Base-by-base conservation (phyloP, 2,329 filamentous ascomycete genomes). In the Ramularia endophylla region DNA sequence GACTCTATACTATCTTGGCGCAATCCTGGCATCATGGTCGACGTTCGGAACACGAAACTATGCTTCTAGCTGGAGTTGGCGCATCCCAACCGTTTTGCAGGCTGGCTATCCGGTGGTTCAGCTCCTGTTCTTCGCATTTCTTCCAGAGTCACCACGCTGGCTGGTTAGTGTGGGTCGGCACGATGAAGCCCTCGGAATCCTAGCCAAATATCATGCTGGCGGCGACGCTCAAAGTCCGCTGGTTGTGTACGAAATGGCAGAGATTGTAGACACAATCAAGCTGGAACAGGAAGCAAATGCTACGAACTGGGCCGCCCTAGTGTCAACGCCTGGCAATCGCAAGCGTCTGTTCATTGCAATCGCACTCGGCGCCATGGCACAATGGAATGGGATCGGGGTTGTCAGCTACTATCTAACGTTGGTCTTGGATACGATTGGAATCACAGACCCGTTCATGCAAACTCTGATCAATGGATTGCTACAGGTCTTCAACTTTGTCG, bases 181-280 rank as follows among this genome's bases (percentile, higher is more conserved):
- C 11, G 27, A 51, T 12, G 55, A 63, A 32, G 58, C 59, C 17
- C 38, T 59, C 1, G 18, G 45, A 2, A 57, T 64, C 16, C 46
- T 71, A 0, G 60, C 60, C 15, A 66, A 64, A 28, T 71, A 68
- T 46, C 70, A 73, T 39, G 64, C 62, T 7, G 64, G 68, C 44
- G 69, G 68, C 5, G 63, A 72, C 40, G 50, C 51, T 1, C 58
- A 67, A 25, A 76, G 72, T 0, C 61, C 70, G 9, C 68, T 80
- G 9, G 75, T 80, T 18, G 67, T 70, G 38, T 75, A 74, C 7
- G 79, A 83, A 53, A 74, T 80, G 53, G 70, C 70, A 1, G 76
- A 83, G 57, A 82, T 82, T 48, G 64, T 72, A 38, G 68, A 71
- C 3, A 76, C 77, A 0, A 73, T 81, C 56, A 66, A 68, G 28